Base-by-base conservation (phyloP, 768 basidiomycete genomes). In the Termitomyces sp. region DNA sequence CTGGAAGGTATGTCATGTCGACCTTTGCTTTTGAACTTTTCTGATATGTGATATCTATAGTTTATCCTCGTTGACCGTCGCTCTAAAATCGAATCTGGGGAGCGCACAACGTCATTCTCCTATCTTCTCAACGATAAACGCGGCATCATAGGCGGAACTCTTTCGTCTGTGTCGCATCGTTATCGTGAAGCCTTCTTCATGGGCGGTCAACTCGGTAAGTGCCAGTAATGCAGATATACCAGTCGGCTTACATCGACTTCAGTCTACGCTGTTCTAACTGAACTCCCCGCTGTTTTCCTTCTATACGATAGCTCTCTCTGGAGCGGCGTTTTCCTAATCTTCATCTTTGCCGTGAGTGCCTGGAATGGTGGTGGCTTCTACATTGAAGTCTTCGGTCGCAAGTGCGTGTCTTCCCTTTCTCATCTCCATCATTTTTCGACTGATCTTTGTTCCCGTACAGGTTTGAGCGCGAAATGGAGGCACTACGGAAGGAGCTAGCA, bases 351-450 rank as follows among this genome's bases (percentile, higher is more conserved):
- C 16, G 92, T 94, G 49, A 91, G 91, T 61, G 94, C 91, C 0
- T 98, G 95, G 95, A 98, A 98, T 70, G 96, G 96, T 11, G 94
- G 91, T 24, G 92, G 92, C 1, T 97, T 89, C 79, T 97, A 97
- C 72, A 95, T 97, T 57, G 95, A 97, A 72, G 95, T 97, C 20
- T 97, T 96, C 70, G 95, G 95, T 33, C 86, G 95, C 76, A 96
- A 97, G 95, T 96, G 64, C 66, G 92, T 84, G 28, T 60, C 61
- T 63, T 28, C 16, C 22, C 35, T 11, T 58, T 20, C 46, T 7
- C 45, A 13, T 7, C 12, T 24, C 61, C 36, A 52, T 50, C 13
- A 18, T 7, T 12, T 3, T 28, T 58, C 65, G 39, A 68, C 51
- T 57, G 22, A 62, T 56, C 58, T 46, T 63, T 58, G 63, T 60